phyloP scores from a whole-genome alignment of 139 green algal species.

The Trebouxia sp. region DNA sequence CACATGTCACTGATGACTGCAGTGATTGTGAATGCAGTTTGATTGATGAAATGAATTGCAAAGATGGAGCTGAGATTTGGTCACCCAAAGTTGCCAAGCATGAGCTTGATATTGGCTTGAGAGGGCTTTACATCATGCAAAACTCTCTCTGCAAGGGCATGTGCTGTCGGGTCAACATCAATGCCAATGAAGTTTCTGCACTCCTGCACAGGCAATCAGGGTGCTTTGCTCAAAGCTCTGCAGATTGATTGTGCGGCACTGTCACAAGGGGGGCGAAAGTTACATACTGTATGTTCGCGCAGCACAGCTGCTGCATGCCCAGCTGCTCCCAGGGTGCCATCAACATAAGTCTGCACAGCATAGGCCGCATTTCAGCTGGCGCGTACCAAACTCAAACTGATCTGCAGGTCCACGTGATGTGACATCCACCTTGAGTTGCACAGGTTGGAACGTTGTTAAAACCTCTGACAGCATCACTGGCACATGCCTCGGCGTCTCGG shows the following conservation, averaged over 20 bases:
- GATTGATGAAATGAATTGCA: background rate
- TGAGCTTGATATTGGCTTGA: constrained; percentile 39
- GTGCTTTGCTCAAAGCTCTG: background rate
- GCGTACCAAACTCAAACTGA: too few species aligned
- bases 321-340: constrained; percentile 88
- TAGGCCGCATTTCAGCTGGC: background rate
- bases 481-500: background rate
- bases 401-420: too few species aligned
- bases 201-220: constrained; percentile 53
- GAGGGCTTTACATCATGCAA: constrained; percentile 37
- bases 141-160: constrained; percentile 59
- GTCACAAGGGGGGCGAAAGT: background rate
- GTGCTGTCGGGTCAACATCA: constrained; percentile 84
- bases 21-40: background rate
- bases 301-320: constrained; percentile 78
- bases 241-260: background rate
- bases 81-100: constrained; percentile 67
- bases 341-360: constrained; percentile 63
- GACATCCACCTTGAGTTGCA: background rate
- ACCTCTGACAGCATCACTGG: constrained; percentile 3
- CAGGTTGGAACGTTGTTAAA: background rate
- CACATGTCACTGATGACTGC: background rate
- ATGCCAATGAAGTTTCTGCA: constrained; percentile 75
- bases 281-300: constrained; percentile 60
- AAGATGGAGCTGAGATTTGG: background rate